Conservation (phyloP, 1,139 yeast genomes). For the Hansenula lynferdii region DNA sequence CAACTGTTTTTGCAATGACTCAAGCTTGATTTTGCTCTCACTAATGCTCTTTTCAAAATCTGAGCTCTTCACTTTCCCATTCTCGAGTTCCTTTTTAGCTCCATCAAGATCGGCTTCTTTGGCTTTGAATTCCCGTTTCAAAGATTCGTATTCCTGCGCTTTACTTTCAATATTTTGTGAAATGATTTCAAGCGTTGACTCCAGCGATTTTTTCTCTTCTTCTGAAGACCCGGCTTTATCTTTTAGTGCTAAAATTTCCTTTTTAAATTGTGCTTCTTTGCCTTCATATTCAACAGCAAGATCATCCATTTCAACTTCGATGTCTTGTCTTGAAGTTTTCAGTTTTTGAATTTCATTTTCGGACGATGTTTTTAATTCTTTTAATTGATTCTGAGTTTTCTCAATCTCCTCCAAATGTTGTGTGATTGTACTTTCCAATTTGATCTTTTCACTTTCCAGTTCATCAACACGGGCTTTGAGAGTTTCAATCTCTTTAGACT, state of each 20-base stretch:
- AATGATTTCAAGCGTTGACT: constrained; percentile 25
- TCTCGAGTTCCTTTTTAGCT: constrained; percentile 5
- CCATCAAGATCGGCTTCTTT: constrained; percentile 10
- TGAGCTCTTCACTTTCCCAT: too few species aligned
- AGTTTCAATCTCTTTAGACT: constrained; percentile 2
- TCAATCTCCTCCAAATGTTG: neutral
- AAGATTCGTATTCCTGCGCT: constrained; percentile 22
- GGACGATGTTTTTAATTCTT: neutral
- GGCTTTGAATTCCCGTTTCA: constrained; percentile 11
- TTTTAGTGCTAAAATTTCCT: constrained; percentile 9
- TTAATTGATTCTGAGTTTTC: neutral
- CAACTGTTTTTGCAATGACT: neutral
- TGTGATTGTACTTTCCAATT: neutral
- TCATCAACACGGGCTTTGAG: neutral
- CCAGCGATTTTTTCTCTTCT: constrained; percentile 24
- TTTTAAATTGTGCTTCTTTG: constrained; percentile 14
- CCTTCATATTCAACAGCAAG: constrained; percentile 16
- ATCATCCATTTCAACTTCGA: constrained; percentile 20
- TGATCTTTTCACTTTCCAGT: neutral
- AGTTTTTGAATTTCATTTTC: constrained; percentile 3
- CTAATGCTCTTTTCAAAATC: neutral
- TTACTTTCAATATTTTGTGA: constrained; percentile 27
- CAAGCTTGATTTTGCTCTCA: neutral
- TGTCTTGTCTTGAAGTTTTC: constrained; percentile 3
- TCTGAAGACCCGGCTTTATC: constrained; percentile 22